These are phyloP conservation scores for Calycina marina DNA, from an alignment of 2,329 filamentous ascomycete species.

Conservation along the genomic window DNA sequence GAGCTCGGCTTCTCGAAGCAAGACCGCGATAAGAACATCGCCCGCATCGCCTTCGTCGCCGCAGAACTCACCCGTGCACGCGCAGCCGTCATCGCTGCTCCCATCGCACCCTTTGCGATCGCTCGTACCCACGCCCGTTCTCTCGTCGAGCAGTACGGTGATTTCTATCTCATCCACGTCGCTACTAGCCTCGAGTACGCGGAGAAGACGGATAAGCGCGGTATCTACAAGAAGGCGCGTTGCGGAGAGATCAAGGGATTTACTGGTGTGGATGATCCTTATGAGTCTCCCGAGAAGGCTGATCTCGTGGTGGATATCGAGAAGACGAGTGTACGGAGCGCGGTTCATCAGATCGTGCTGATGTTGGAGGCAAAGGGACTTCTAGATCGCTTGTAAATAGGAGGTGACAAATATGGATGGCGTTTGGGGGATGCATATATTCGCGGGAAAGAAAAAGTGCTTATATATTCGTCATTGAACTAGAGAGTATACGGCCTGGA, in stretches of 20 bases:
- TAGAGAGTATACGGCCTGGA: no score
- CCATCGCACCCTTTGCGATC: conserved; percentile 83
- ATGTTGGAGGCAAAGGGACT: conserved; percentile 81
- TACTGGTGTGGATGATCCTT: conserved; percentile 95
- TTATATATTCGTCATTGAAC: no score
- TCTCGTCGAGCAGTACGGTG: conserved; percentile 73
- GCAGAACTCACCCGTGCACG: conserved; percentile 87
- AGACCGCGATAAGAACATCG: conserved; percentile 90
- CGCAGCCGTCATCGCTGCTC: conserved; percentile 87
- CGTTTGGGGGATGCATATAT: no score
- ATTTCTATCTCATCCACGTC: conserved; percentile 92
- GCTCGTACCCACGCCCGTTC: conserved; percentile 67
- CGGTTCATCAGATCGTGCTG: conserved; percentile 93
- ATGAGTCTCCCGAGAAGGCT: conserved; percentile 70
- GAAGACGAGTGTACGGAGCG: conserved; percentile 79
- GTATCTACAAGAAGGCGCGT: conserved; percentile 74
- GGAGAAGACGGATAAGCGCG: conserved; percentile 89
- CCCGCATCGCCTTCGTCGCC: conserved; percentile 90
- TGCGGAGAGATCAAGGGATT: conserved; percentile 92
- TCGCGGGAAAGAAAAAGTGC: no score
- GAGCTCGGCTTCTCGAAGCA: conserved; percentile 91
- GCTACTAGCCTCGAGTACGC: conserved; percentile 82
- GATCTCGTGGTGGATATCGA: conserved; percentile 74
- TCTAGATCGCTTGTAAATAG: conserved; percentile 51
- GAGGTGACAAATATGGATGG: no score